phyloP scores from a whole-genome alignment of 139 green algal genomes.

The Pseudopediastrum boryanum region DNA sequence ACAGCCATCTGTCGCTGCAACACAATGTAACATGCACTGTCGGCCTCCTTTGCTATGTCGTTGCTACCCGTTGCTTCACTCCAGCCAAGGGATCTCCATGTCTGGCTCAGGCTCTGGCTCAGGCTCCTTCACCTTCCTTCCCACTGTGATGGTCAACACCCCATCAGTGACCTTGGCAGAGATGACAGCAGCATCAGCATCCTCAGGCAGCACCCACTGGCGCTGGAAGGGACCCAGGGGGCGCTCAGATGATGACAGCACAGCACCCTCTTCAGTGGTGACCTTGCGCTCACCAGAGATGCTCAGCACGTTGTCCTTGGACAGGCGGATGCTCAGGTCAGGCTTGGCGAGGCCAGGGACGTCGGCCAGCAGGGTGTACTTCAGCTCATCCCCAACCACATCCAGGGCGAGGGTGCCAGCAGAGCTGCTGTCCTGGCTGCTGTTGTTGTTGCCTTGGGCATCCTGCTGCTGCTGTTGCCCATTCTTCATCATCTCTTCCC shows the following conservation, averaged over 20 bases:
- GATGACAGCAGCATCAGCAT: constrained; percentile 2
- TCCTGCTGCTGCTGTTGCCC: neutral
- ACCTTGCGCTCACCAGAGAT: neutral
- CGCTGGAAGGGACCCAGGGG: neutral
- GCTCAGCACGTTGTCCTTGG: constrained; percentile 1
- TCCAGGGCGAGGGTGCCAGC: neutral
- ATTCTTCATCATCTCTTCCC: neutral
- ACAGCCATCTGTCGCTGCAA: too few species aligned
- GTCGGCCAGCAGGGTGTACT: neutral
- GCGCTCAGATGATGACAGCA: neutral
- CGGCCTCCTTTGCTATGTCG: too few species aligned
- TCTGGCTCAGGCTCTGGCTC: too few species aligned
- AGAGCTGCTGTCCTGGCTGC: neutral
- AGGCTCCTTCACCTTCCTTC: neutral
- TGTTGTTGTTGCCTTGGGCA: constrained; percentile 4
- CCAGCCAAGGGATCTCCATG: too few species aligned
- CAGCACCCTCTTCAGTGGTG: neutral
- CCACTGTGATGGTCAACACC: constrained; percentile 23
- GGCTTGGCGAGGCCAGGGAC: constrained; percentile 9
- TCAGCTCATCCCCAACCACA: neutral
- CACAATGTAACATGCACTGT: too few species aligned
- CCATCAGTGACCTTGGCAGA: constrained; percentile 14
- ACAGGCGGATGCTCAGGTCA: constrained; percentile 13
- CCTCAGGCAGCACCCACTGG: constrained; percentile 4
- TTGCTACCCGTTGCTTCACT: too few species aligned